Base-by-base conservation (phyloP, 1,284 basidiomycete species). In the Trametes hirsuta region DNA sequence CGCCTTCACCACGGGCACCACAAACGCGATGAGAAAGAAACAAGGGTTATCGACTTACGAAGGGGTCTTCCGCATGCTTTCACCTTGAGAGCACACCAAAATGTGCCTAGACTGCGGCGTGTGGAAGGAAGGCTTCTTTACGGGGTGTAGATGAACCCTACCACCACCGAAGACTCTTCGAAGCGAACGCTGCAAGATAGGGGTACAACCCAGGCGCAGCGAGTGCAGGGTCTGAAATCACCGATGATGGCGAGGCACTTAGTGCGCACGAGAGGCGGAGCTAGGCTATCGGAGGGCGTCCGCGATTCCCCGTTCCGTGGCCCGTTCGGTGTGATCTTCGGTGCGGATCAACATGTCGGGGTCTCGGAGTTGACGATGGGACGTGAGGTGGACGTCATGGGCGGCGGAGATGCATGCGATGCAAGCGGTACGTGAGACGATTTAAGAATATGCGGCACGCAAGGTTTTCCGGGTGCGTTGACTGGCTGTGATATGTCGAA, bases 351-450 rank as follows among this genome's bases (percentile, higher is more conserved):
- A 25, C 40, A 81, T 71, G 63, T 81, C 78, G n/a, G 50, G 25
- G 34, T 50, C 79, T 79, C 24, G 62, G 48, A 39, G 78, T 78
- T 25, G 79, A 62, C n/a, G 65, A 39, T n/a, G 74, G 71, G 24
- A 68, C 69, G 8, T 64, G 45, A 40, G n/a, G 47, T 78, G 74
- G 15, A 63, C 65, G 64, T 72, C 77, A 62, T 78, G 78, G 4
- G 76, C 79, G 60, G 79, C 77, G 12, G 75, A 77, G 41, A 77
- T 72, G 64, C 75, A 75, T 21, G 77, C 73, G 39, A 76, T 35
- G 45, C 64, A 63, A 15, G 65, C 59, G 12, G 37, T 25, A 3
- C 50, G 9, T 4, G 15, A n/a, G 15, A 6, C 15, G 50, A n/a
- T 22, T 25, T 12, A 46, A 6, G 18, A 22, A n/a, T 40, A n/a